Base-by-base conservation (phyloP, 805 yeast genomes). In the Candida incommunis region DNA sequence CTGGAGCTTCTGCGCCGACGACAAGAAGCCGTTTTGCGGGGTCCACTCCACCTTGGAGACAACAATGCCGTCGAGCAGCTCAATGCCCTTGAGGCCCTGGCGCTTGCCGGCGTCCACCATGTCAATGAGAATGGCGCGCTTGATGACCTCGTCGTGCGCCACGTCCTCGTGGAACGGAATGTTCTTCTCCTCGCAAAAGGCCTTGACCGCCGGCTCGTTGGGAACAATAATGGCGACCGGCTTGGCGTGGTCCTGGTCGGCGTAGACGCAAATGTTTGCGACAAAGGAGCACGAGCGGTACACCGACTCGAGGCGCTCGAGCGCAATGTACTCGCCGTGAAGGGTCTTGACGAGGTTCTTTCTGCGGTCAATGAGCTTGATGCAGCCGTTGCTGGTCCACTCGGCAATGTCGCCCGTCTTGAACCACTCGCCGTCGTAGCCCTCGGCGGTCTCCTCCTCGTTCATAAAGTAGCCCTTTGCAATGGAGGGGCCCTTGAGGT, bases 281-380 rank as follows among this genome's bases (percentile, higher is more conserved):
- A 90, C 92, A 51, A 71, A 70, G 40, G 75, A 66, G 64, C 82
- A 82, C 24, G 96, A 81, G 66, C 96, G 77, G 70, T 92, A 92
- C 43, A 83, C 71, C 9, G 95, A 74, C 68, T 92, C 98, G 53
- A 92, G 70, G 66, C 88, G 88, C 67, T 92, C 98, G 57, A 92
- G 73, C 3, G 98, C 98, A 63, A 92, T 85, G 66, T 92, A 92
- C 69, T 92, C 98, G 67, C 98, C 98, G 62, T 92, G 90, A 57
- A 76, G 72, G 18, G 98, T 92, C 74, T 92, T 92, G 55, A 92
- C 94, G 65, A 92, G 72, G 64, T 92, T 92, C 78, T 92, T 92
- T 71, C 78, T 84, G 62, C 98, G 82, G 68, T 92, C 98, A 62
- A 92, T 83, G 49, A 92, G 70, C 60, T 74, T 77, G 59, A 92